Base-by-base conservation (phyloP, 148 eudicot genomes). In the Mesembryanthemum crystallinum region DNA sequence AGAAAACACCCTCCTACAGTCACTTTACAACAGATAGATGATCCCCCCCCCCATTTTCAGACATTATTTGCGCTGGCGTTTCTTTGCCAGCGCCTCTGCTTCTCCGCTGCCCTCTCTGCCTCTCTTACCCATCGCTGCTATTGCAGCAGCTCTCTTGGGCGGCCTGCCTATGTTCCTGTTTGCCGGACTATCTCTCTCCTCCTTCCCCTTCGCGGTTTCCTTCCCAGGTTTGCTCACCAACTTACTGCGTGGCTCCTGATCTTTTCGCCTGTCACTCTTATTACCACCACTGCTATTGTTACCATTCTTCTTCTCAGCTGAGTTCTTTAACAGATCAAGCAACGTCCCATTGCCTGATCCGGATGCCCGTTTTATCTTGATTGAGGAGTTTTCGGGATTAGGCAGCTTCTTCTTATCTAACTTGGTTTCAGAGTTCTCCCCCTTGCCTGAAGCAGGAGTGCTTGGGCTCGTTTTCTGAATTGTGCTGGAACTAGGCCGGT, bases 31-130 rank as follows among this genome's bases (percentile, higher is more conserved):
- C 23, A 9, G 18, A 62, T 12, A 21, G 5, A 21, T 4, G 20
- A 35, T 35, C 39, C 39, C 3, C 3, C 39, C 39, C 39, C 3
- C 3, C 39, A 3, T 14, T 21, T 28, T 35, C 67, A n/a, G 12
- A 39, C 29, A 29, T 12, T 73, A 85, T 73, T 78, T 86, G 80
- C 86, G 84, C 14, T 84, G 68, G 37, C 88, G 83, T 82, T 89
- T 89, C 82, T 83, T 89, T 21, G 84, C 52, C 59, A 55, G 65
- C 9, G 79, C 51, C 12, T 72, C 85, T 3, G 61, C 39, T 59
- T 85, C 85, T 58, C 67, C 79, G 8, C 76, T 74, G 52, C 78
- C 42, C 29, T 81, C 82, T 37, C 87, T 78, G 62, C 81, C 78
- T 63, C 84, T 73, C 73, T 73, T 86, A 1, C 81, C 79, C n/a